Percentiles rank a stretch among this genome's conserved stretches.
Conservation (phyloP, 148 eudicot species). For the Talinum fruticosum region DNA sequence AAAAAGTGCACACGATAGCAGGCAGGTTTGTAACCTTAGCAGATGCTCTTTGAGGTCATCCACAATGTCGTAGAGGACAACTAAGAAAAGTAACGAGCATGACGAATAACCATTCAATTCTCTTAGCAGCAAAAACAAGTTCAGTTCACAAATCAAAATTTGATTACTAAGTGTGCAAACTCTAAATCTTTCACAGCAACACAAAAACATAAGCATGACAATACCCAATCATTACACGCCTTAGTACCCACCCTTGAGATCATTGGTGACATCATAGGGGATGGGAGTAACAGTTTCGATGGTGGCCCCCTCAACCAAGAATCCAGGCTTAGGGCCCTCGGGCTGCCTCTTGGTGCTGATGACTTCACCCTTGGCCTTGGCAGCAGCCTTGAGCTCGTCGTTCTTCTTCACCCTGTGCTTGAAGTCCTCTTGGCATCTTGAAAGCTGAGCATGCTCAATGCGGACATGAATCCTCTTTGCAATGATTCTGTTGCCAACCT, state of each 20-base stretch:
- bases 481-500: conserved; percentile 53
- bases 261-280: conserved; percentile 64
- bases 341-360: conserved; percentile 73
- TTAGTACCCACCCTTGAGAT: conserved; percentile 60
- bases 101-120: background rate
- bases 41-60: no score
- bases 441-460: conserved; percentile 49
- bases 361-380: conserved; percentile 46
- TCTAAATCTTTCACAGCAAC: background rate
- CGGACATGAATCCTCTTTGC: conserved; percentile 62
- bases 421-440: conserved; percentile 57
- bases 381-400: conserved; percentile 58
- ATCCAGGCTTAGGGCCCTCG: conserved; percentile 55
- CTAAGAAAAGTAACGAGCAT: no score
- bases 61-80: no score
- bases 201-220: background rate
- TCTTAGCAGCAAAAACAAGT: background rate
- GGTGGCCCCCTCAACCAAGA: conserved; percentile 55
- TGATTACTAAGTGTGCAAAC: background rate
- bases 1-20: no score
- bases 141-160: background rate
- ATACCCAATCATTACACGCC: background rate
- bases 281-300: conserved; percentile 57
- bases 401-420: conserved; percentile 46
- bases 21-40: no score